These are phyloP conservation scores for Aspergillus unguis DNA, from an alignment of 2,329 filamentous ascomycete species.

Conservation along the genomic window DNA sequence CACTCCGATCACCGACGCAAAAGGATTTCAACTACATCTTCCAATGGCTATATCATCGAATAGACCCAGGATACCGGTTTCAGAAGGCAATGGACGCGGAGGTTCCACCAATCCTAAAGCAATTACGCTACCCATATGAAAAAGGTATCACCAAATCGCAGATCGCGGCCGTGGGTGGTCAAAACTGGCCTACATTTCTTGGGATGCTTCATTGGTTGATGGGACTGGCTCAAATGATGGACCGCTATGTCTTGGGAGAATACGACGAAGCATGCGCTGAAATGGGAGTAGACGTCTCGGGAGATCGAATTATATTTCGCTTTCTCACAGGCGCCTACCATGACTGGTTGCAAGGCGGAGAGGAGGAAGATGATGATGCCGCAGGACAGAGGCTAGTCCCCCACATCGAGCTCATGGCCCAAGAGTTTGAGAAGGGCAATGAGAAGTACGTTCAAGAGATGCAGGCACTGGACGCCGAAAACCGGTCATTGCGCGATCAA, in stretches of 20 bases:
- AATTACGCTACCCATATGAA: slow-evolving; percentile 91
- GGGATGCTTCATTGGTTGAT: slow-evolving; percentile 98
- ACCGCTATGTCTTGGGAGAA: slow-evolving; percentile 70
- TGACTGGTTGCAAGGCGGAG: slow-evolving; percentile 90
- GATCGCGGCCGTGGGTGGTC: slow-evolving; percentile 88
- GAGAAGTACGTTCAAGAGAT: slow-evolving; percentile 81
- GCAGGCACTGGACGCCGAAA: slow-evolving; percentile 80
- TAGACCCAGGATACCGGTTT: slow-evolving; percentile 90
- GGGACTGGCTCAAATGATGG: slow-evolving; percentile 92
- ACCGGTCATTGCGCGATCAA: slow-evolving; percentile 74
- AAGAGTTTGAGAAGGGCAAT: slow-evolving; percentile 80
- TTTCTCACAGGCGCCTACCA: slow-evolving; percentile 87
- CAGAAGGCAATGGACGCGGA: slow-evolving; percentile 94
- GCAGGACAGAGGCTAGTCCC: slow-evolving; percentile 74
- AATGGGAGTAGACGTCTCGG: slow-evolving; percentile 78
- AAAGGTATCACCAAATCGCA: slow-evolving; percentile 95
- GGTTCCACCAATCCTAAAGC: slow-evolving; percentile 86
- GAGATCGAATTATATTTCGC: slow-evolving; percentile 89
- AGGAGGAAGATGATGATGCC: slow-evolving; percentile 82
- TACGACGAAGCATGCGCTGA: slow-evolving; percentile 92
- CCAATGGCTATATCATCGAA: slow-evolving; percentile 93
- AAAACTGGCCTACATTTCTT: slow-evolving; percentile 95
- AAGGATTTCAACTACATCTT: slow-evolving; percentile 99
- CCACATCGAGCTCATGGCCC: slow-evolving; percentile 82
- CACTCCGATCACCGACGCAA: slow-evolving; percentile 89